phyloP scores from a whole-genome alignment of 179 eudicot genomes.

The Actinidia polygama region DNA sequence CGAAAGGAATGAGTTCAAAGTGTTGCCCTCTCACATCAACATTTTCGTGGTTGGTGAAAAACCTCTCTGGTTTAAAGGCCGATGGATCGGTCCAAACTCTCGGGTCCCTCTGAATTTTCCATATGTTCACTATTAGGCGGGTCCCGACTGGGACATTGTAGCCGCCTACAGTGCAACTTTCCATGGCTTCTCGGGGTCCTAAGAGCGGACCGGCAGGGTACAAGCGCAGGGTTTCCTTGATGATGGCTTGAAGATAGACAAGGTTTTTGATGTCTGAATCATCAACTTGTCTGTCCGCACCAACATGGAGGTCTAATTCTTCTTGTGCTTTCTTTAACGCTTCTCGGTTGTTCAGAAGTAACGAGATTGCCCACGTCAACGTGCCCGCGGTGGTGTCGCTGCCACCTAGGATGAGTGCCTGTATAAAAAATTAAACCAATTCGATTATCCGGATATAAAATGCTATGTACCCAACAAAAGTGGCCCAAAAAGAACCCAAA shows the following conservation, averaged over 20 bases:
- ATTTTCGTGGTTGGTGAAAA: not conserved
- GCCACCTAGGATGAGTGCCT: not conserved
- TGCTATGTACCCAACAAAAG: no score
- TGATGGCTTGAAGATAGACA: slow-evolving; percentile 18
- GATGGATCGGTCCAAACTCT: slow-evolving; percentile 23
- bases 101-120: slow-evolving; percentile 41
- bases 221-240: slow-evolving; percentile 19
- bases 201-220: not conserved
- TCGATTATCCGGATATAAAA: no score
- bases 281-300: slow-evolving; percentile 17
- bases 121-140: slow-evolving; percentile 20
- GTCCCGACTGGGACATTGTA: slow-evolving; percentile 15
- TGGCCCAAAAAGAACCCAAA: no score
- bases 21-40: slow-evolving; percentile 17
- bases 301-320: slow-evolving; percentile 17
- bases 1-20: slow-evolving; percentile 22
- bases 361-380: slow-evolving; percentile 18
- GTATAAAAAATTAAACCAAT: not conserved
- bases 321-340: slow-evolving; percentile 14
- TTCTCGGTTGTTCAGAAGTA: slow-evolving; percentile 9
- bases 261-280: slow-evolving; percentile 15
- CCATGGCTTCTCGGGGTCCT: not conserved
- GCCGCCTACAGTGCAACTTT: slow-evolving; percentile 2
- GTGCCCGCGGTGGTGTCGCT: slow-evolving; percentile 11
- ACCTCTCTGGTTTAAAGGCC: slow-evolving; percentile 15